Evolutionary conservation across 2,329 filamentous ascomycete species (phyloP).

Genomic region (Arthrobotrys sinensis): DNA sequence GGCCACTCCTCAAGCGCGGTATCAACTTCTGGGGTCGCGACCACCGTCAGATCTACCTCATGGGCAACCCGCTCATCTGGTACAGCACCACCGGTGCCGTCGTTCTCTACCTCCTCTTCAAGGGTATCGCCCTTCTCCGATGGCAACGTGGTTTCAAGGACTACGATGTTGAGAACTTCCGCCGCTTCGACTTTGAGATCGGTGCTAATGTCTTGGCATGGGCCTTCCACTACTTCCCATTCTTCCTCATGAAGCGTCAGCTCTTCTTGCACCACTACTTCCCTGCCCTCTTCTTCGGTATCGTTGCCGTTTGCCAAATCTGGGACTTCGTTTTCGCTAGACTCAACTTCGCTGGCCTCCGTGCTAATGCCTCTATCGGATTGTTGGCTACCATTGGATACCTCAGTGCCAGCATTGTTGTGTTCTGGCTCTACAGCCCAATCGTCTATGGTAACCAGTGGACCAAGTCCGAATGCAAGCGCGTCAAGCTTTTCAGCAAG

Average conservation of each 20-base stretch:
- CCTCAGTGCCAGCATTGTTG: slow-evolving; percentile 79
- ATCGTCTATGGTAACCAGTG: slow-evolving; percentile 93
- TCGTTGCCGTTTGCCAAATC: slow-evolving; percentile 88
- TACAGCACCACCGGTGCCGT: slow-evolving; percentile 87
- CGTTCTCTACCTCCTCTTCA: slow-evolving; percentile 83
- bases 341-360: slow-evolving; percentile 77
- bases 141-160: slow-evolving; percentile 96
- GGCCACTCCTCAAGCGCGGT: slow-evolving; percentile 90
- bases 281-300: slow-evolving; percentile 93
- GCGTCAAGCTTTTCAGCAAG: slow-evolving; percentile 85
- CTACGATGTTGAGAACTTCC: slow-evolving; percentile 85
- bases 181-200: slow-evolving; percentile 97
- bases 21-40: slow-evolving; percentile 99
- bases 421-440: slow-evolving; percentile 88
- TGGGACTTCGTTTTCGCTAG: slow-evolving; percentile 88
- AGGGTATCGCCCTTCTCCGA: slow-evolving; percentile 86
- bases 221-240: slow-evolving; percentile 99
- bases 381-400: slow-evolving; percentile 81
- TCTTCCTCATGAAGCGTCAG: slow-evolving; percentile 97
- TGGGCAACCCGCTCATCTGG: slow-evolving; percentile 96
- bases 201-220: slow-evolving; percentile 91
- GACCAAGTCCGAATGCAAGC: slow-evolving; percentile 89
- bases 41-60: slow-evolving; percentile 93
- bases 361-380: slow-evolving; percentile 80
- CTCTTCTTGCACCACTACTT: slow-evolving; percentile 99